Percentiles rank a stretch among this genome's conserved stretches.
phyloP scores from a whole-genome alignment of 257 asterid species.

The Solanum pimpinellifolium region DNA sequence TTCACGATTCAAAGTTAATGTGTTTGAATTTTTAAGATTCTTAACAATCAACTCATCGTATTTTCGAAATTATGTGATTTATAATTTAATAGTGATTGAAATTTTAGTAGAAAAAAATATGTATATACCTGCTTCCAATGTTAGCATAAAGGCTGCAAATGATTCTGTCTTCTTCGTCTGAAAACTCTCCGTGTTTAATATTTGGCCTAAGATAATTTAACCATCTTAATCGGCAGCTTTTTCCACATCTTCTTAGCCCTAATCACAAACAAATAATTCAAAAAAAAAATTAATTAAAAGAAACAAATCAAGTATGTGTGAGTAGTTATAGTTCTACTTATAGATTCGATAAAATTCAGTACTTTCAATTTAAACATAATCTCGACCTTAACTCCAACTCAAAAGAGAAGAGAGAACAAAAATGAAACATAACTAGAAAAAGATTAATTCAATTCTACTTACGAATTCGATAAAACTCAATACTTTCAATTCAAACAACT shows the following conservation, averaged over 20 bases:
- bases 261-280: not conserved
- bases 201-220: constrained; percentile 79
- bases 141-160: constrained; percentile 57
- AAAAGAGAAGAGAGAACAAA: not conserved
- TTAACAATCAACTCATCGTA: not conserved
- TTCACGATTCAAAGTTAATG: not conserved
- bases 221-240: constrained; percentile 87
- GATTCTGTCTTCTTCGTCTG: constrained; percentile 56
- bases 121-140: constrained; percentile 75
- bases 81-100: not conserved
- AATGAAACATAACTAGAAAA: not conserved
- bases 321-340: not conserved
- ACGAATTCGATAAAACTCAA: not conserved
- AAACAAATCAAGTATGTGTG: not conserved
- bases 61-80: not conserved
- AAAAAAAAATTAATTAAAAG: not conserved
- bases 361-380: not conserved
- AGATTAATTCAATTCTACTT: not conserved
- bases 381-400: not conserved
- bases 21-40: not conserved
- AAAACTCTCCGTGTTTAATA: constrained; percentile 72
- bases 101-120: not conserved
- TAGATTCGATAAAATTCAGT: not conserved
- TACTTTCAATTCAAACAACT: not conserved
- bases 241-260: constrained; percentile 76